Evolutionary conservation across 345 rosid genomes (phyloP).

Genomic region (Bruguiera sexangula): DNA sequence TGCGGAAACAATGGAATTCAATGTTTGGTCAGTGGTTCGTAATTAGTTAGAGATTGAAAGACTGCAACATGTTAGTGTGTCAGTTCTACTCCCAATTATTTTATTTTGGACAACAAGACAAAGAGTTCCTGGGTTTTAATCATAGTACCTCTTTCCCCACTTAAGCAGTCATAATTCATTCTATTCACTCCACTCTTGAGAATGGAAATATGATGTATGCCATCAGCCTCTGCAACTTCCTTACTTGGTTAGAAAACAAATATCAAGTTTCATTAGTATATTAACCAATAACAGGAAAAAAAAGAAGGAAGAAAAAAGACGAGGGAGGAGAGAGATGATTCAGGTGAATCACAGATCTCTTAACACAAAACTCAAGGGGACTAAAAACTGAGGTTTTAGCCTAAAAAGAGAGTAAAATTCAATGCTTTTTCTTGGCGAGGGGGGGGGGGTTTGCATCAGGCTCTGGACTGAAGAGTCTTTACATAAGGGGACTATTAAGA

Average conservation of each 20-base stretch:
- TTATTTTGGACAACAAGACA: no score
- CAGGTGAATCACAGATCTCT: conserved; percentile 20
- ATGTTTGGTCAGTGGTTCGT: neutral
- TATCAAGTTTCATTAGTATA: conserved; percentile 23
- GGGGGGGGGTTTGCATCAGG: neutral
- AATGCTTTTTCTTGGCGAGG: neutral
- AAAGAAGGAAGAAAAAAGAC: neutral
- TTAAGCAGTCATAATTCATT: neutral
- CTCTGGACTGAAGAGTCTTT: neutral
- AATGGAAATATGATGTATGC: conserved; percentile 7
- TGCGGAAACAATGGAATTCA: conserved; percentile 38
- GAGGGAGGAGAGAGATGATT: conserved; percentile 11
- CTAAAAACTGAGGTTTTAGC: conserved; percentile 21
- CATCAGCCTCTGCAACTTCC: conserved; percentile 18
- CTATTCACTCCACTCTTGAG: conserved; percentile 18
- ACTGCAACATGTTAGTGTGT: no score
- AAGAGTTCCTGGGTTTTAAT: no score
- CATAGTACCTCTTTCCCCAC: no score
- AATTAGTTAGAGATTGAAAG: no score
- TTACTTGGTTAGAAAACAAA: conserved; percentile 35
- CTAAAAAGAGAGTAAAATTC: conserved; percentile 14
- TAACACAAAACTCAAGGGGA: conserved; percentile 15
- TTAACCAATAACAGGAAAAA: conserved; percentile 18
- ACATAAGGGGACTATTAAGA: conserved; percentile 23
- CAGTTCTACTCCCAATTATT: no score